These are phyloP conservation scores for Nakaseomyces nivariensis DNA, from an alignment of 1,139 yeast genomes.

Conservation along the genomic window DNA sequence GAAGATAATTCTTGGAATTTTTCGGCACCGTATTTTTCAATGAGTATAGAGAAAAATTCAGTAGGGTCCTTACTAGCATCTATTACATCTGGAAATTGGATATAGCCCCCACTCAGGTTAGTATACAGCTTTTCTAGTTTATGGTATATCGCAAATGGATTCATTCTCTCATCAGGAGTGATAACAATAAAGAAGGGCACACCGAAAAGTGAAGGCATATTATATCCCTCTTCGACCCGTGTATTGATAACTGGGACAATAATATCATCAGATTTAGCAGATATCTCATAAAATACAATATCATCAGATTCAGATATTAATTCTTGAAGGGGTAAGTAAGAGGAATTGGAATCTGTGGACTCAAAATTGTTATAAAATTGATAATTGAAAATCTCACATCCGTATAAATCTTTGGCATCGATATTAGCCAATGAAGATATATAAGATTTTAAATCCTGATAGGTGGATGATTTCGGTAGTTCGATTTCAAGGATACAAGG, in stretches of 20 bases:
- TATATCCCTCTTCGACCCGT: slow-evolving; percentile 35
- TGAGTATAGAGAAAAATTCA: slow-evolving; percentile 17
- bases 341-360: slow-evolving; percentile 44
- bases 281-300: slow-evolving; percentile 61
- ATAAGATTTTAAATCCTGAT: slow-evolving; percentile 53
- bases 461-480: slow-evolving; percentile 54
- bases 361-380: slow-evolving; percentile 66
- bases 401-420: slow-evolving; percentile 39
- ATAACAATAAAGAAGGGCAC: slow-evolving; percentile 65
- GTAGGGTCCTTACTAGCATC: slow-evolving; percentile 1
- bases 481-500: slow-evolving; percentile 58
- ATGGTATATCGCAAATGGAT: slow-evolving; percentile 45
- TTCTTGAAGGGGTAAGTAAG: slow-evolving; percentile 60
- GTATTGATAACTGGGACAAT: slow-evolving; percentile 64
- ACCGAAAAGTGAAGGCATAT: slow-evolving; percentile 43
- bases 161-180: slow-evolving; percentile 38
- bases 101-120: slow-evolving; percentile 33
- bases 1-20: slow-evolving; percentile 10
- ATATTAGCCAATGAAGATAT: slow-evolving; percentile 44
- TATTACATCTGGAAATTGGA: slow-evolving; percentile 15
- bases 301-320: slow-evolving; percentile 55
- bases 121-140: slow-evolving; percentile 42
- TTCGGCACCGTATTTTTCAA: slow-evolving; percentile 12
- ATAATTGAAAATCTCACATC: slow-evolving; percentile 63
- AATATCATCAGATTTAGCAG: slow-evolving; percentile 34